Evolutionary conservation across 2,329 filamentous ascomycete genomes (phyloP), one percentile per base, ranked within the genome.

Genomic region (Cytospora mali): DNA sequence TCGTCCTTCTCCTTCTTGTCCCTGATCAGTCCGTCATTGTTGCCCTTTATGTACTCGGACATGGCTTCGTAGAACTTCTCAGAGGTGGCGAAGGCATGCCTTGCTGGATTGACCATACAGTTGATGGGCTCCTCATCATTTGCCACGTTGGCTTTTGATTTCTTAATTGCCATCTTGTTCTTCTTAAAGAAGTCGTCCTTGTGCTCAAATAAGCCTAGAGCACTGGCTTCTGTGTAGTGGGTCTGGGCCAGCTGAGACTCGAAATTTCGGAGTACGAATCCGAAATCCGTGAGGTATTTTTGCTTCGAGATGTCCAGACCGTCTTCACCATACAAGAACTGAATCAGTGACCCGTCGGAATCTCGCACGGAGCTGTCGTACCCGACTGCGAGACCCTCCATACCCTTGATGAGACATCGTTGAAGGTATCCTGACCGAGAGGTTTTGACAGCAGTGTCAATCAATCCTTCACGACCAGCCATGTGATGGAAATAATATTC

Each of bases 401-500:
- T 96, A 66, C 95, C 95, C 80, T 99, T 99, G 79, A 99, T 96
- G 66, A 99, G 84, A 83, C 95, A 99, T 73, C 96, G 85, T 75
- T 99, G 95, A 57, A 99, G 81, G 73, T 99, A 99, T 65, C 95
- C 96, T 29, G 95, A 98, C 72, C 95, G 89, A 11, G 94, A 96
- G 1, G 95, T 99, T 79, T 99, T 99, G 75, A 99, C 95, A 67
- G 95, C 95, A 23, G 95, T 99, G 84, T 99, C 95, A 73, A 99
- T 99, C 68, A 99, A 81, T 81, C 95, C 95, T 83, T 99, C 96
- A 79, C 95, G 88, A 70, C 96, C 96, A 72, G 94, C 95, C 96
- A 99, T 99, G 76, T 96, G 93, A 84, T 99, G 95, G 81, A 99
- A 99, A 75, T 94, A 99, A 76, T 97, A 99, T 75, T 99, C 96